phyloP scores from a whole-genome alignment of 176 grass and related monocot species.

The Urochloa ruziziensis region DNA sequence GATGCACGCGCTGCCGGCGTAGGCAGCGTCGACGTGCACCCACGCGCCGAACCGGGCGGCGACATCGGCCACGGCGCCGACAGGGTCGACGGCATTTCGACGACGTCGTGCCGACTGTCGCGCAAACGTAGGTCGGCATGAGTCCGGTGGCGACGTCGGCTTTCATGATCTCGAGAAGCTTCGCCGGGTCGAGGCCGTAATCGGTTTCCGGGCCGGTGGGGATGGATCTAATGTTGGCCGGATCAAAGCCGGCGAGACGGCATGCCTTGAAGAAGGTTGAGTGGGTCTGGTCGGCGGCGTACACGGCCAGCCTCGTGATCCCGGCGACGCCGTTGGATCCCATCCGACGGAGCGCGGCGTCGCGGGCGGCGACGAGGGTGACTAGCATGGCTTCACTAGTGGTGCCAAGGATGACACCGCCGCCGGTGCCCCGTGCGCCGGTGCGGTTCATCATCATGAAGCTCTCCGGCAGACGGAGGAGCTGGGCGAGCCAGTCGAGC shows the following conservation, averaged over 20 bases:
- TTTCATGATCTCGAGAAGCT: constrained; percentile 25
- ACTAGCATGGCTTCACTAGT: constrained; percentile 62
- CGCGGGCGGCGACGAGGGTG: constrained; percentile 47
- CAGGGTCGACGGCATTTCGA: constrained; percentile 51
- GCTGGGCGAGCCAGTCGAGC: constrained; percentile 59
- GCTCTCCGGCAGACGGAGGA: constrained; percentile 20
- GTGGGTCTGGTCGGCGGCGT: constrained; percentile 56
- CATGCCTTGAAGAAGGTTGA: constrained; percentile 61
- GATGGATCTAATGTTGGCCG: constrained; percentile 24
- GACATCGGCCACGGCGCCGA: constrained; percentile 31
- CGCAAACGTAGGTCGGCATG: constrained; percentile 56
- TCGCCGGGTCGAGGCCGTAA: constrained; percentile 33
- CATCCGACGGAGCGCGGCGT: neutral
- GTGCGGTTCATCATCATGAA: constrained; percentile 13
- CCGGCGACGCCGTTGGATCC: neutral
- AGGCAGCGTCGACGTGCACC: constrained; percentile 61
- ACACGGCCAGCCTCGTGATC: constrained; percentile 11
- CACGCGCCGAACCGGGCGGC: constrained; percentile 19
- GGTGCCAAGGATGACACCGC: constrained; percentile 31
- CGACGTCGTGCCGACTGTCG: constrained; percentile 53
- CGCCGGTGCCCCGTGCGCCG: neutral
- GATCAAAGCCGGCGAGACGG: constrained; percentile 38
- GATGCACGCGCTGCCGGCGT: constrained; percentile 47
- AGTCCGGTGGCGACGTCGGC: constrained; percentile 41
- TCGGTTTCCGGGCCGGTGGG: neutral